phyloP scores from a whole-genome alignment of 192 early-diverging fungal species.

The Entomortierella lignicola region DNA sequence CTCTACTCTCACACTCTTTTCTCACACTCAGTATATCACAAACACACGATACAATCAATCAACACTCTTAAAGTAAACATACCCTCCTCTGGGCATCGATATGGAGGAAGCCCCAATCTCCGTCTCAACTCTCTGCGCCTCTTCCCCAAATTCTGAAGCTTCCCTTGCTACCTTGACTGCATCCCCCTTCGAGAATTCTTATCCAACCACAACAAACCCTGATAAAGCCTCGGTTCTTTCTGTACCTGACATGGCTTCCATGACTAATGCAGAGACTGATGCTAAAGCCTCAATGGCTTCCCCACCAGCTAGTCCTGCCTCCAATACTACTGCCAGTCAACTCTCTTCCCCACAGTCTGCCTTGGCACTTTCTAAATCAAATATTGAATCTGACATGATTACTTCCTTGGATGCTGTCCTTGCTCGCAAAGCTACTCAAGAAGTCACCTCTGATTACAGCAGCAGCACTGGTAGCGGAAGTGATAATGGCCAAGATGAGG shows the following conservation, averaged over 20 bases:
- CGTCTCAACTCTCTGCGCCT: too few relatives aligned
- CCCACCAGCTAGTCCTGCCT: constrained; percentile 28
- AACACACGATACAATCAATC: background rate
- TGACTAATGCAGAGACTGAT: constrained; percentile 1
- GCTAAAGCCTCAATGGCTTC: constrained; percentile 25
- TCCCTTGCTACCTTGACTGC: constrained; percentile 5
- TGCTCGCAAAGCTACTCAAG: constrained; percentile 10
- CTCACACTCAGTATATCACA: background rate
- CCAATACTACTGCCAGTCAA: constrained; percentile 4
- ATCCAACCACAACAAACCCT: background rate
- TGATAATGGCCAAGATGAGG: constrained; percentile 33
- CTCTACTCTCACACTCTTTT: background rate
- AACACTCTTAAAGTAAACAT: too few relatives aligned
- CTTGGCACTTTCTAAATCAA: background rate
- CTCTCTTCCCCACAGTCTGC: background rate
- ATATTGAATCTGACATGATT: constrained; percentile 23
- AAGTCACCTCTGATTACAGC: constrained; percentile 29
- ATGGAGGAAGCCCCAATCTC: constrained; percentile 18
- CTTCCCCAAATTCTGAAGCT: constrained; percentile 6
- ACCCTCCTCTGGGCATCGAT: background rate
- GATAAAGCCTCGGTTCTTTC: background rate
- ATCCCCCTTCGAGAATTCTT: background rate
- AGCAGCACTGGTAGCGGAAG: constrained; percentile 20
- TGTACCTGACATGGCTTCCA: background rate
- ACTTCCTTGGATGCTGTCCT: constrained; percentile 24